Evolutionary conservation across 805 yeast species (phyloP), one percentile per base, ranked within the genome.

Genomic region (Nakazawaea peltata): DNA sequence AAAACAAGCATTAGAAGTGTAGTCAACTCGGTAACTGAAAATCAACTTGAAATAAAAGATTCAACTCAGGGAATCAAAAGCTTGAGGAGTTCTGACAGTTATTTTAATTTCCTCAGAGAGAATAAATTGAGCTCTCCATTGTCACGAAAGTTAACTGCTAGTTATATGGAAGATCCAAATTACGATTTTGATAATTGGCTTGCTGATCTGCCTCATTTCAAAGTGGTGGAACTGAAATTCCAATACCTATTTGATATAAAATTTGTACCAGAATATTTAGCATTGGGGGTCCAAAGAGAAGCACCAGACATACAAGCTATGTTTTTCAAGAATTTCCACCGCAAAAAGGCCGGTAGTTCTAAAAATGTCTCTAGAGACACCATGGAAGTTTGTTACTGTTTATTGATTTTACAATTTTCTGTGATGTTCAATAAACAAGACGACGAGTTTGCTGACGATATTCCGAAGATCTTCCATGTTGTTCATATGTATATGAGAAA

Each of bases 211-310:
- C 39, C 34, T 6, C 18, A n/a, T 5, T 35, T 30, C 14, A 35
- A 30, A 21, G 21, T n/a, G 3, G n/a, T 35, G 5, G 34, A 30
- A 13, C 21, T 27, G 17, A 35, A 26, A 17, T 35, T 35, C 15
- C 34, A 35, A 13, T 35, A 35, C 16, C 12, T 35, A 2, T 35
- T 30, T 13, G 39, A 35, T 13, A 35, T 35, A 21, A 35, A 35
- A 15, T 26, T 15, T 10, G 14, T 26, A 9, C 22, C 9, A 2
- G 10, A n/a, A 5, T 35, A 26, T 16, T 31, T 26, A 14, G 30
- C 30, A 18, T 18, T 35, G 27, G 12, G 18, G 10, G 22, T 35
- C 11, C 30, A 30, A 4, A 25, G 19, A 30, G 31, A 30, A 13
- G 8, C 26, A 4, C 10, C 4, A 3, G 10, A 19, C 6, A 26